Conservation (phyloP, 805 yeast genomes). For the Yamadazyma tumulicola region DNA sequence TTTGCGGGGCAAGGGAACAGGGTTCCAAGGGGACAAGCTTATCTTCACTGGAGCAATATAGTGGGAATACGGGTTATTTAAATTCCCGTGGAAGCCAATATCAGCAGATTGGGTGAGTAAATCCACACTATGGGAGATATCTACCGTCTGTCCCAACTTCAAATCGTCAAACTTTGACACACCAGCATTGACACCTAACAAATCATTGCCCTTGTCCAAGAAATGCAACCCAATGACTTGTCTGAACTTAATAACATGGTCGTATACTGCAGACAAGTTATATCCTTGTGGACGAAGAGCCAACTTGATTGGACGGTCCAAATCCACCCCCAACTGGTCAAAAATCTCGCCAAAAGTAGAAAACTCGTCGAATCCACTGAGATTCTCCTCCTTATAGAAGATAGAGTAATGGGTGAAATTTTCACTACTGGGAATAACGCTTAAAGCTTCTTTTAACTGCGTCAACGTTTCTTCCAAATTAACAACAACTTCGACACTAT, state of each 20-base stretch:
- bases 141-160: background rate
- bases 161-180: conserved; percentile 37
- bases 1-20: conserved; percentile 64
- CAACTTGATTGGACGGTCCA: conserved; percentile 27
- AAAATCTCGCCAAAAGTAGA: conserved; percentile 23
- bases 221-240: conserved; percentile 54
- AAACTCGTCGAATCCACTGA: conserved; percentile 29
- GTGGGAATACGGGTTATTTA: conserved; percentile 23
- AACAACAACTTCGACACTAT: conserved; percentile 21
- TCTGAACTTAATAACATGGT: conserved; percentile 62
- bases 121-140: conserved; percentile 10
- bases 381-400: conserved; percentile 28
- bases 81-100: conserved; percentile 23
- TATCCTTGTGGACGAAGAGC: conserved; percentile 53
- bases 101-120: conserved; percentile 3
- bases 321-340: conserved; percentile 11
- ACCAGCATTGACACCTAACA: conserved; percentile 46
- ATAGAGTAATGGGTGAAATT: conserved; percentile 62
- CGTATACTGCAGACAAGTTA: conserved; percentile 55
- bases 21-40: conserved; percentile 76
- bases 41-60: conserved; percentile 53
- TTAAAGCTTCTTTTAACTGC: conserved; percentile 56
- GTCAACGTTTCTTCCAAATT: conserved; percentile 45
- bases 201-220: conserved; percentile 40
- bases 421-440: conserved; percentile 53